phyloP scores from a whole-genome alignment of 768 basidiomycete species.

The Mycena leptocephala region DNA sequence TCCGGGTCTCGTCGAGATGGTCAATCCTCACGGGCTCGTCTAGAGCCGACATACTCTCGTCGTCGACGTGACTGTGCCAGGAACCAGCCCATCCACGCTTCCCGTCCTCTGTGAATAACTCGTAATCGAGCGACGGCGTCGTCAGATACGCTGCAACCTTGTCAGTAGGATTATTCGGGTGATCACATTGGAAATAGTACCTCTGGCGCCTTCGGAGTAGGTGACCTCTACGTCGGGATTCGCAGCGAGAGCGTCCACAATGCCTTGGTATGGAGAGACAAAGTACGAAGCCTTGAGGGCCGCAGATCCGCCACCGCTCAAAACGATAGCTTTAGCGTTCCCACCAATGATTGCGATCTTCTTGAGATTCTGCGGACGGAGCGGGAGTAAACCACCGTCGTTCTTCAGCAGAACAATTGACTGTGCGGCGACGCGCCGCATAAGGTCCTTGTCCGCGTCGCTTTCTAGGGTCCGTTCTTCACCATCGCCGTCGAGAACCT shows the following conservation, averaged over 20 bases:
- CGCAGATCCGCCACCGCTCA: constrained; percentile 84
- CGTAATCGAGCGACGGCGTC: constrained; percentile 79
- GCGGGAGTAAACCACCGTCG: constrained; percentile 67
- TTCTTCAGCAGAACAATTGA: constrained; percentile 87
- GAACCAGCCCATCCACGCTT: constrained; percentile 77
- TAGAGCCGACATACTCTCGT: constrained; percentile 70
- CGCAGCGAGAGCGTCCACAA: constrained; percentile 69
- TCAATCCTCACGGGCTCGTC: constrained; percentile 59
- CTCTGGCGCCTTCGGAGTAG: constrained; percentile 79
- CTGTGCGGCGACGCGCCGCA: constrained; percentile 78
- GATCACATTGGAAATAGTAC: constrained; percentile 51
- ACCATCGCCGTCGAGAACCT: constrained; percentile 84
- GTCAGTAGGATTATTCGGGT: constrained; percentile 2
- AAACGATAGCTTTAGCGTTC: constrained; percentile 74
- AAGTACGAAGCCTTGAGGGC: constrained; percentile 84
- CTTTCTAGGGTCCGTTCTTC: constrained; percentile 75
- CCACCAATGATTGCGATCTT: constrained; percentile 85
- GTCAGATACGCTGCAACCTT: constrained; percentile 69
- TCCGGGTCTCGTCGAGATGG: constrained; percentile 74
- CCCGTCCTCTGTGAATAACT: constrained; percentile 73
- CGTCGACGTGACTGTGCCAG: constrained; percentile 72
- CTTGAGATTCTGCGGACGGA: constrained; percentile 65
- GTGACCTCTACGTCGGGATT: constrained; percentile 67
- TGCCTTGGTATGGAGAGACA: constrained; percentile 83
- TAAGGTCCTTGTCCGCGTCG: constrained; percentile 72